Evolutionary conservation across 1,284 basidiomycete species (phyloP).

Genomic region (Heterobasidion irregulare): DNA sequence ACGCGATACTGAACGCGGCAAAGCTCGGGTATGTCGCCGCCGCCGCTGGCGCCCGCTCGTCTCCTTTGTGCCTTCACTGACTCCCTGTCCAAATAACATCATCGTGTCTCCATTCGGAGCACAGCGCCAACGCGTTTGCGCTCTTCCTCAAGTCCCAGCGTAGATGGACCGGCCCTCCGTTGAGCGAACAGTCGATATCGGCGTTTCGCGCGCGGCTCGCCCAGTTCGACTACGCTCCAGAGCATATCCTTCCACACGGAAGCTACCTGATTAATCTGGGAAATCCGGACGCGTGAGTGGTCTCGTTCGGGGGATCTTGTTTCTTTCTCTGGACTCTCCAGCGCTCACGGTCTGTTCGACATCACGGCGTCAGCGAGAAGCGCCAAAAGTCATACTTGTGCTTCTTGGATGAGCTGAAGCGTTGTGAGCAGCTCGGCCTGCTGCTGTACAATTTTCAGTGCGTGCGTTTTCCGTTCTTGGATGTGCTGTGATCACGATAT

Average conservation of each 20-base stretch:
- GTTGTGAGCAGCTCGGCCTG: slow-evolving; percentile 75
- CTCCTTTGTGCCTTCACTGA: not conserved
- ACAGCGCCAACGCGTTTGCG: slow-evolving; percentile 75
- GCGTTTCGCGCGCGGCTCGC: slow-evolving; percentile 52
- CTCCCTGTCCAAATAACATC: not conserved
- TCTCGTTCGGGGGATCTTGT: not conserved
- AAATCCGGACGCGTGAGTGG: slow-evolving; percentile 63
- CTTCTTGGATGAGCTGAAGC: slow-evolving; percentile 77
- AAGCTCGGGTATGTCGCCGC: slow-evolving; percentile 49
- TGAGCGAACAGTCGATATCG: slow-evolving; percentile 40
- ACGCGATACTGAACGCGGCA: slow-evolving; percentile 63
- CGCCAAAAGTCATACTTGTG: slow-evolving; percentile 73
- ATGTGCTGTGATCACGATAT: not conserved
- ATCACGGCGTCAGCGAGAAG: slow-evolving; percentile 43
- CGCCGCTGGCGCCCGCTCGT: not conserved
- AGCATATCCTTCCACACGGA: slow-evolving; percentile 71
- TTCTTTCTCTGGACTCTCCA: too few relatives aligned
- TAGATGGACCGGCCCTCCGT: slow-evolving; percentile 64
- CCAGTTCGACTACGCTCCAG: slow-evolving; percentile 48
- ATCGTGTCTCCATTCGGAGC: not conserved
- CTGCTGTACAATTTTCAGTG: slow-evolving; percentile 82
- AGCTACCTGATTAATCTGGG: slow-evolving; percentile 84
- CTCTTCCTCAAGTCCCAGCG: slow-evolving; percentile 81
- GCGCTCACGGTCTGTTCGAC: not conserved
- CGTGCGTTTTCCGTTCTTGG: slow-evolving; percentile 17